Percentiles rank a stretch among this genome's conserved stretches.
phyloP scores from a whole-genome alignment of 495 filamentous ascomycete genomes.

The Cercophora scortea region DNA sequence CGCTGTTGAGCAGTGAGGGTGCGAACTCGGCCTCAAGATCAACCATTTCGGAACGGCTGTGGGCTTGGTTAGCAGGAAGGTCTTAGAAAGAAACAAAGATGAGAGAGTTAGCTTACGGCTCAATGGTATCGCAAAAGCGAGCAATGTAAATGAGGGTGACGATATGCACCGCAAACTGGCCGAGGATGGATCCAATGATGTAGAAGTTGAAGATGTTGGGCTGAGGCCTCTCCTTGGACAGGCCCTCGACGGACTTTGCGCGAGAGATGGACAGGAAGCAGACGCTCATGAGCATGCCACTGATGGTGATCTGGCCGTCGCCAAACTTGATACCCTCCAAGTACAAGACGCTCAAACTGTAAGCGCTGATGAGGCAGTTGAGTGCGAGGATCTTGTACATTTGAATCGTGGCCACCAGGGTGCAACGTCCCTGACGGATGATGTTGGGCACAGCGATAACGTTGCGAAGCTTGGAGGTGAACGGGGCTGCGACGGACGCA shows the following conservation, averaged over 20 bases:
- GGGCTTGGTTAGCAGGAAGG: background rate
- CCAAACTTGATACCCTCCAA: constrained; percentile 99
- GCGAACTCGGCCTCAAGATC: constrained; percentile 94
- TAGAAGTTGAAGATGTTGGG: constrained; percentile 99
- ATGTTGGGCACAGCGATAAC: constrained; percentile 98
- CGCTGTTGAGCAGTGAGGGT: constrained; percentile 90
- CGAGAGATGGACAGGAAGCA: constrained; percentile 97
- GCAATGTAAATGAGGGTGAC: constrained; percentile 91
- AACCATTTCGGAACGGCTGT: constrained; percentile 59
- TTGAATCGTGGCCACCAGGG: constrained; percentile 95
- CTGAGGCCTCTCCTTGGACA: constrained; percentile 96
- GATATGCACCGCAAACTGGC: constrained; percentile 96
- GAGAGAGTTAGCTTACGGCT: constrained; percentile 54
- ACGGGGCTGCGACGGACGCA: constrained; percentile 92
- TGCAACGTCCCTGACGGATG: constrained; percentile 93
- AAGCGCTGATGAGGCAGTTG: constrained; percentile 97
- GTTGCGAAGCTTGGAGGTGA: constrained; percentile 95
- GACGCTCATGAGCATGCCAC: constrained; percentile 99
- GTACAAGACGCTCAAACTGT: constrained; percentile 94
- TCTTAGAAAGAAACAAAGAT: background rate
- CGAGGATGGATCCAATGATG: constrained; percentile 96
- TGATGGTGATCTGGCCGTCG: constrained; percentile 97
- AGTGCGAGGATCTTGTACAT: constrained; percentile 99
- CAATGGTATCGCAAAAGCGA: constrained; percentile 71
- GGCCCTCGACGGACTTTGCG: constrained; percentile 85